Base-by-base conservation (phyloP, 2,329 filamentous ascomycete species). In the Paracoccidioides brasiliensis region DNA sequence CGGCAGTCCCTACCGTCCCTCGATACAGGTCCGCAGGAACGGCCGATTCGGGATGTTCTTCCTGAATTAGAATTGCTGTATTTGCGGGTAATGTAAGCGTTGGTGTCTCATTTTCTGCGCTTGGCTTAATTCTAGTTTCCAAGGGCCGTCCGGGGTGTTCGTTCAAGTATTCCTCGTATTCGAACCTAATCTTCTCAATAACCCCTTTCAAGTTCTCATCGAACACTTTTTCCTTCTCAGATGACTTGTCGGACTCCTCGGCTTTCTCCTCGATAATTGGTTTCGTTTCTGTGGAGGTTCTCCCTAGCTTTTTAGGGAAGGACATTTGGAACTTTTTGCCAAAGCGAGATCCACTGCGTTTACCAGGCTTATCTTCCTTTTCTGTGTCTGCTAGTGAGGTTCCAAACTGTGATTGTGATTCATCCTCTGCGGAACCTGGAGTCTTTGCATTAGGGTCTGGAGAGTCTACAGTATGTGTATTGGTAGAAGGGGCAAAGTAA, bases 1-100 rank as follows among this genome's bases (percentile, higher is more conserved):
- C 86, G 4, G 94, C 78, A 6, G 81, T 83, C 55, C 82, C 86
- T 2, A 97, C 88, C 3, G 86, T 95, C 33, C 93, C 91, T 64
- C 93, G 81, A 67, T 96, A 98, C 9, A 97, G 76, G 74, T 97
- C 93, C 33, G 88, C 88, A 56, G 83, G 79, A 35, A 82, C 81
- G 30, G 80, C 81, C 42, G 78, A 76, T 61, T 82, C 80, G 2
- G 80, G 79, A 4, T 78, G 74, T 58, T 85, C 82, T 65, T 84
- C 82, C 63, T 85, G 82, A 41, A 85, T 84, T 14, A 84, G 72
- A 37, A 85, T 80, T 0, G 76, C 78, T 1, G 80, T 84, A 58
- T 76, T 68, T 12, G 70, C 58, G 3, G 76, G 75, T 44, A 74
- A 72, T 12, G 68, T 60, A 35, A 78, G 58, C 14, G 66, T 60